phyloP scores from a whole-genome alignment of 768 basidiomycete species.

The Phylloporus sp. region DNA sequence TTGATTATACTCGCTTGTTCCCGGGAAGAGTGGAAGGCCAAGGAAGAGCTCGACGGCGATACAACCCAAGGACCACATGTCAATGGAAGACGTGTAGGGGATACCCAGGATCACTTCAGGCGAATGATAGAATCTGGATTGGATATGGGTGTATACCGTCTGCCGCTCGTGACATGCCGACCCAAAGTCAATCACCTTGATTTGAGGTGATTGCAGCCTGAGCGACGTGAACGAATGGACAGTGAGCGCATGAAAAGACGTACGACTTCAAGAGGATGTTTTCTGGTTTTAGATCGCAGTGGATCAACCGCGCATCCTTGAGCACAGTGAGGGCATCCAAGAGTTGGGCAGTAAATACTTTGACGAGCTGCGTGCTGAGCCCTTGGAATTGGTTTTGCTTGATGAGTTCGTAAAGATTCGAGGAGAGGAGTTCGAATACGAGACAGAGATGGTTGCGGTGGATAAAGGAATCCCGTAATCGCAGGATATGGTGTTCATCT shows the following conservation, averaged over 20 bases:
- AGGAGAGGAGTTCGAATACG: conserved; percentile 94
- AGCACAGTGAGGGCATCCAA: conserved; percentile 89
- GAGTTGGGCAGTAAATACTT: conserved; percentile 96
- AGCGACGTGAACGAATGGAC: background rate
- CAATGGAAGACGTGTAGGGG: conserved; percentile 91
- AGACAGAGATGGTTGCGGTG: conserved; percentile 96
- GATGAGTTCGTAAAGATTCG: conserved; percentile 98
- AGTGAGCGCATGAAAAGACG: conserved; percentile 14
- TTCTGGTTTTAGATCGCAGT: conserved; percentile 98
- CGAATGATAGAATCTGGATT: conserved; percentile 96
- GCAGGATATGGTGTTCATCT: conserved; percentile 95
- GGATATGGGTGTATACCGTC: conserved; percentile 99
- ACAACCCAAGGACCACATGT: conserved; percentile 99
- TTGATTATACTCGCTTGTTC: conserved; percentile 99
- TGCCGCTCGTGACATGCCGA: conserved; percentile 98
- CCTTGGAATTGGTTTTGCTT: conserved; percentile 99
- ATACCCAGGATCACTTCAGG: conserved; percentile 96
- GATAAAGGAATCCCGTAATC: conserved; percentile 93
- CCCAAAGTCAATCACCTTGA: conserved; percentile 99
- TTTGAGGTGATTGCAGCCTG: conserved; percentile 93
- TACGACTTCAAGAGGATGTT: conserved; percentile 97
- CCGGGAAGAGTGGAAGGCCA: conserved; percentile 93
- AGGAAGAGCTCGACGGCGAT: conserved; percentile 98
- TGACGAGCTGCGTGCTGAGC: conserved; percentile 92
- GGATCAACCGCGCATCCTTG: conserved; percentile 94